Base-by-base conservation (phyloP, 805 yeast genomes). In the Candida pseudofarinosa region DNA sequence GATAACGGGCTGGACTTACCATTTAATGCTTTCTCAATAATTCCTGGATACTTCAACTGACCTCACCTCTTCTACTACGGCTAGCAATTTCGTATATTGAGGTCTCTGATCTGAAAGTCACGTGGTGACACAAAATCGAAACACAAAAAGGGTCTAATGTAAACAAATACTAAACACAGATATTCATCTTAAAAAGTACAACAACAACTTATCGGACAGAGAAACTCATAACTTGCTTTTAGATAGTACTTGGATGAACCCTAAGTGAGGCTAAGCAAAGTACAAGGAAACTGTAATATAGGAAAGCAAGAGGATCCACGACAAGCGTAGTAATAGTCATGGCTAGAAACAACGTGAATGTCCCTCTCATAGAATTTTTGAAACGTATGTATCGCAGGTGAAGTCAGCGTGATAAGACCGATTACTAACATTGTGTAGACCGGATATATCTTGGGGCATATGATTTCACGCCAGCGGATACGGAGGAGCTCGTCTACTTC, bases 371-470 rank as follows among this genome's bases (percentile, higher is more conserved):
- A 18, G 75, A 70, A 60, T 70, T 69, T 51, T 62, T 70, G 46
- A 68, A 67, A 49, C 67, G 74, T 69, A 62, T 47, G 74, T 69
- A 44, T 13, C 26, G 12, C 10, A 17, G 13, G 12, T 28, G 16
- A 32, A 20, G 18, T 19, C 17, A 20, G n/a, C 35, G 19, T 19
- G 17, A 38, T 26, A 16, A 5, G n/a, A 13, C 16, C 13, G 19
- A 10, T 19, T 52, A 63, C 65, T 64, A 60, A 62, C 69, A 43
- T 42, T 35, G 35, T 20, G 37, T 47, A 70, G 74, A 68, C 47
- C 81, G 95, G 44, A 85, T 91, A 23, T 93, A 93, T 58, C 78
- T 91, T 7, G 97, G 96, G 4, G 95, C 96, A 3, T 90, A 80
- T 59, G 96, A 89, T 58, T 67, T 74, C 49, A 69, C 79, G 13